Evolutionary conservation across 108 stramenopile genomes (phyloP), one percentile per base, ranked within the genome.

Genomic region (Cylindrotheca closterium): DNA sequence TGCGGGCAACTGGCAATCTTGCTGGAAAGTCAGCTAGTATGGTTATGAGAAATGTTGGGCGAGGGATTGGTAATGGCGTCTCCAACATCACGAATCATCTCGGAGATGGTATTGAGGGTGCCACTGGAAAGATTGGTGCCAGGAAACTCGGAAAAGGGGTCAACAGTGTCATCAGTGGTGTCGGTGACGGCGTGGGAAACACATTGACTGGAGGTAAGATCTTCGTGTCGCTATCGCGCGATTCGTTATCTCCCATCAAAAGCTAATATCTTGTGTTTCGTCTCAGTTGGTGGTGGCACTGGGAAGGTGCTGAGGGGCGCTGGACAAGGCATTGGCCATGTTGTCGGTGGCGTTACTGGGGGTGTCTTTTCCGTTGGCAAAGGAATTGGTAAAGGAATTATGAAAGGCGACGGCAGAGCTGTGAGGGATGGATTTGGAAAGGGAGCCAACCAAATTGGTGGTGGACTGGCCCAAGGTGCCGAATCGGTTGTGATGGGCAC

Each of bases 271-370:
- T 45, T 45, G 42, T 17, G 42, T 45, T 12, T 45, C 42, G 42
- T 7, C 5, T 22, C n/a, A 82, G 88, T 95, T 60, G 91, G 91
- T 5, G 71, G 74, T 32, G 94, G 94, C 22, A 84, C 87, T 8
- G 86, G 89, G 25, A 74, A 88, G 33, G 70, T 90, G 33, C 47
- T 92, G 0, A 77, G 87, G 48, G 94, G 94, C 24, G 76, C 85
- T 27, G 94, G 94, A 30, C 84, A 85, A 71, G 91, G 94, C 2
- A 78, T 90, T 54, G 94, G 94, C 0, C 94, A 95, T 32, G 75
- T 85, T 0, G 34, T 88, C 60, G 90, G 93, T 12, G 93, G 93
- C 62, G 70, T 42, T 7, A 42, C 87, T 49, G 88, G 93, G 27
- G 90, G 90, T 3, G 80, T 75, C 15, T 58, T 81, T 63, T 58